These are phyloP conservation scores for Ceratobasidium papillatum DNA, from an alignment of 1,284 basidiomycete genomes.

Conservation along the genomic window DNA sequence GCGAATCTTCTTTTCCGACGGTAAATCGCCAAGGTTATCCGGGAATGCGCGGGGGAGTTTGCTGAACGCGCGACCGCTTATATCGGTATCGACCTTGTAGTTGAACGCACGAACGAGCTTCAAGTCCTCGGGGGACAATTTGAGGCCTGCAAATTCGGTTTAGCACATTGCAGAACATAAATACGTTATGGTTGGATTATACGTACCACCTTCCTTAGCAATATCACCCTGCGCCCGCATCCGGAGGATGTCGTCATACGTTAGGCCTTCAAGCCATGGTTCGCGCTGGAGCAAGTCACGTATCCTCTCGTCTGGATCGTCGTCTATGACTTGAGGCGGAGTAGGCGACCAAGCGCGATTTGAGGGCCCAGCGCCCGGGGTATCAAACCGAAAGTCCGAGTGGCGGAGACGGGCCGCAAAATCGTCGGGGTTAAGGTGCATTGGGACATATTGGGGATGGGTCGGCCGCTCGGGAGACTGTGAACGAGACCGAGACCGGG, in stretches of 20 bases:
- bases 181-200: too few species aligned
- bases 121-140: neutral
- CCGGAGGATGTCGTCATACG: neutral
- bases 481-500: too few species aligned
- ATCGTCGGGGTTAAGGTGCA: neutral
- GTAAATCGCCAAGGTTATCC: neutral
- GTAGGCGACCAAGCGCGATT: neutral
- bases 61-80: neutral
- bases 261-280: slow-evolving; percentile 14
- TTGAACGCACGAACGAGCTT: slow-evolving; percentile 33
- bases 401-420: neutral
- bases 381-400: neutral
- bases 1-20: neutral
- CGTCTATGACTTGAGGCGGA: neutral
- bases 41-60: slow-evolving; percentile 32
- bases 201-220: neutral
- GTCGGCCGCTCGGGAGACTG: too few species aligned
- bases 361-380: neutral
- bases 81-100: slow-evolving; percentile 29
- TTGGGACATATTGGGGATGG: neutral
- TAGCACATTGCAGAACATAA: neutral
- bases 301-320: neutral
- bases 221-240: neutral
- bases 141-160: neutral
- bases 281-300: neutral